These are phyloP conservation scores for Wallacemonas sp. DNA, from an alignment of 208 protist genomes.

Conservation along the genomic window DNA sequence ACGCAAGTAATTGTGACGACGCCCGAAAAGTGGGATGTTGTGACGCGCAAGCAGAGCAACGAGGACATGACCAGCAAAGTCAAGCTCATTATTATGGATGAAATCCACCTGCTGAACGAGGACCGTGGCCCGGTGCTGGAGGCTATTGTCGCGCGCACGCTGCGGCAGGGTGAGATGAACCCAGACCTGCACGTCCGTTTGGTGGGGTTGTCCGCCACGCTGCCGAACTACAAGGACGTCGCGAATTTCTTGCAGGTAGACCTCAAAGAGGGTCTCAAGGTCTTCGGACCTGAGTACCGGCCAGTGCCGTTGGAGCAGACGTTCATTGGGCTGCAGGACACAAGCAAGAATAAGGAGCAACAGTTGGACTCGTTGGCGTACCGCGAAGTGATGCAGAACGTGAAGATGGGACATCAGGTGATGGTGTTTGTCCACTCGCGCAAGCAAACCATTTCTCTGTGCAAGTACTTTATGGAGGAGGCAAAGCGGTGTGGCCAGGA, in stretches of 20 bases:
- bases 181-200: conserved; percentile 91
- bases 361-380: conserved; percentile 76
- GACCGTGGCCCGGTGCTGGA: conserved; percentile 98
- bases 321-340: conserved; percentile 94
- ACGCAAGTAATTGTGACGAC: conserved; percentile 99
- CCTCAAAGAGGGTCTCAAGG: conserved; percentile 92
- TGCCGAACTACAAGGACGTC: conserved; percentile 99
- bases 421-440: conserved; percentile 99
- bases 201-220: conserved; percentile 98
- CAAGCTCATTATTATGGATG: conserved; percentile 98
- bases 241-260: conserved; percentile 96
- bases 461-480: conserved; percentile 89
- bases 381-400: conserved; percentile 73
- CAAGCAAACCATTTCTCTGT: conserved; percentile 95
- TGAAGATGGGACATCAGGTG: conserved; percentile 95
- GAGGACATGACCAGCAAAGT: conserved; percentile 87
- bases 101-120: conserved; percentile 99
- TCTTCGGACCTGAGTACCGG: conserved; percentile 96
- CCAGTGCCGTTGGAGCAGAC: conserved; percentile 96
- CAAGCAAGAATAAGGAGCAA: conserved; percentile 49
- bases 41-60: conserved; percentile 98
- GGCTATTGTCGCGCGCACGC: conserved; percentile 96
- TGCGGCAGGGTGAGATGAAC: conserved; percentile 92
- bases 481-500: conserved; percentile 52
- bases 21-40: conserved; percentile 99